A percentile compares a stretch with the other conserved stretches of the same genome.
These are phyloP conservation scores for Wickerhamomyces bovis DNA, from an alignment of 805 yeast genomes.

Conservation along the genomic window DNA sequence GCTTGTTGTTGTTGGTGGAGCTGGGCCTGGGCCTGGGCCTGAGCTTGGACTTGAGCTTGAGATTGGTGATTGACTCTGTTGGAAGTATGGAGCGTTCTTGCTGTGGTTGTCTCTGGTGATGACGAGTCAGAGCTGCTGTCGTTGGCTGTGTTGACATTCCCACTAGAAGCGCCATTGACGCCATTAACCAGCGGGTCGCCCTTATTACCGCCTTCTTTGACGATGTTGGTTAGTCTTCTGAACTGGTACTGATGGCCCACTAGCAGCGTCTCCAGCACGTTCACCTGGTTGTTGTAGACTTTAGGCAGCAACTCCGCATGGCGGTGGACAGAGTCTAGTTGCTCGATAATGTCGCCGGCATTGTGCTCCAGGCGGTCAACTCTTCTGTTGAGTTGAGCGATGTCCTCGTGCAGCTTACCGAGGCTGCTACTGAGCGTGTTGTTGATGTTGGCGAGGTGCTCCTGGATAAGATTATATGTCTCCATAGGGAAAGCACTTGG, in stretches of 20 bases:
- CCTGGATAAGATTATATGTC: constrained; percentile 20
- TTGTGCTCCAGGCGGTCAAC: constrained; percentile 16
- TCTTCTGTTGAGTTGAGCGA: constrained; percentile 13
- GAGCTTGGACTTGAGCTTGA: background rate
- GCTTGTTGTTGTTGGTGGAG: constrained; percentile 2
- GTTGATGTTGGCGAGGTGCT: constrained; percentile 18
- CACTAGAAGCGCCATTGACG: background rate
- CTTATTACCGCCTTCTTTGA: background rate
- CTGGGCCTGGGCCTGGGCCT: background rate
- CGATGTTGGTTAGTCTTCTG: constrained; percentile 7
- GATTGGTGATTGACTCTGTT: constrained; percentile 3
- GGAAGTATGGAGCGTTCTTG: background rate
- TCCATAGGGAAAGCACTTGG: constrained; percentile 12
- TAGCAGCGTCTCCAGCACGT: constrained; percentile 12
- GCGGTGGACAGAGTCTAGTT: constrained; percentile 9
- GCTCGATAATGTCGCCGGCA: constrained; percentile 5
- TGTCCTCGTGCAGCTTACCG: constrained; percentile 16
- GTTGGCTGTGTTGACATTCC: background rate
- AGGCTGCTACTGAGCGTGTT: constrained; percentile 13
- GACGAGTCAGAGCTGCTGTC: background rate
- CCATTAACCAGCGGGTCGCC: background rate
- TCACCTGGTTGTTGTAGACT: constrained; percentile 16
- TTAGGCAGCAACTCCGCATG: constrained; percentile 15
- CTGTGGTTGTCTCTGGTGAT: background rate
- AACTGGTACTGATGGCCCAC: constrained; percentile 17